Base-by-base conservation (phyloP, 1,284 basidiomycete species). In the Sutorius eximius region DNA sequence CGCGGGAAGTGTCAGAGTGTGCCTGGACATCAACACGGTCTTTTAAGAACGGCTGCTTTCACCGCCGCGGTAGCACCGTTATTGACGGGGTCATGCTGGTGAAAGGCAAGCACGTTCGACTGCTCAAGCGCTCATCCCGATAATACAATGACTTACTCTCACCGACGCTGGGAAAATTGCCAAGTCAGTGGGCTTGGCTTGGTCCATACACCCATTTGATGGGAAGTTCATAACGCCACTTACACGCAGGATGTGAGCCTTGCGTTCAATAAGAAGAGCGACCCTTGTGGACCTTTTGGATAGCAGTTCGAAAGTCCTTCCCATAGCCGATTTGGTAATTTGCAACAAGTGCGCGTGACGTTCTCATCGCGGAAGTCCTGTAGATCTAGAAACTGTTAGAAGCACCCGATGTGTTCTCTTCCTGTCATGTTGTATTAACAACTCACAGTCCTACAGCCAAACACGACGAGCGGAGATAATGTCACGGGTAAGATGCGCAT, bases 61-160 rank as follows among this genome's bases (percentile, higher is more conserved):
- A 91, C 64, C 0, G 83, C 80, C 10, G 76, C 67, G 13, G 85
- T 83, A 57, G 85, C 83, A 7, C 83, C 87, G 71, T 89, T 91
- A 53, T 82, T 76, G 34, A 89, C 79, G 12, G 88, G 82, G 59
- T 86, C 85, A 2, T 67, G 65, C 68, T 91, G 89, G 44, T 86
- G 76, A 45, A 83, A 64, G 40, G 85, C 86, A 48, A 85, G 75
- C 42, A 81, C 78, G 5, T 78, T 60, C 1, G 82, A 61, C 65
- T 82, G 22, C 22, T 77, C 13, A 61, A 64, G 62, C 78, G 73
- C 70, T 92, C 89, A 63, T 83, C 81, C 66, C 85, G 22, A 24
- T 24, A 24, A 24, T 24, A 24, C 22, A 5, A 2, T 87, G 56
- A 85, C 82, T 87, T 87, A 66, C 89, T 88, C 71, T 89, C 85